These are phyloP conservation scores for Backusella tarrabulga DNA, from an alignment of 192 early-diverging fungal genomes.

Conservation along the genomic window DNA sequence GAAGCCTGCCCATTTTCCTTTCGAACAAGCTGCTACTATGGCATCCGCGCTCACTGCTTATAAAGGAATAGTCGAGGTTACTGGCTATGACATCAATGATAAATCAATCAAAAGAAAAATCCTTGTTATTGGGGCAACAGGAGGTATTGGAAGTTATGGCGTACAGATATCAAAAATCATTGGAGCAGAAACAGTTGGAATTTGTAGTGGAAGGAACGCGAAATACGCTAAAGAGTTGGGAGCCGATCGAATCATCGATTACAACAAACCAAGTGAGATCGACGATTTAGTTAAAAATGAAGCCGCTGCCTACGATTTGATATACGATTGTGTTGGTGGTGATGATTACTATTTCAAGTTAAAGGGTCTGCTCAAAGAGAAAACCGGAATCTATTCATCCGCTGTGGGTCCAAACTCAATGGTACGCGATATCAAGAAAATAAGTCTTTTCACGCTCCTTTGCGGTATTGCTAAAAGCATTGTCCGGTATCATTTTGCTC, in stretches of 20 bases:
- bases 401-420: constrained; percentile 7
- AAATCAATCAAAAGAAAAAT: constrained; percentile 19
- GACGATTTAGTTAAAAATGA: constrained; percentile 10
- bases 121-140: constrained; percentile 49
- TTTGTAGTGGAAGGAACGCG: constrained; percentile 47
- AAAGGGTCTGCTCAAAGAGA: neutral
- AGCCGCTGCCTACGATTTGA: constrained; percentile 35
- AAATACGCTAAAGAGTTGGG: constrained; percentile 43
- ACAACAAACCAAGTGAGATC: constrained; percentile 41
- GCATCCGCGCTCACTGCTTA: constrained; percentile 20
- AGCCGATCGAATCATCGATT: constrained; percentile 57
- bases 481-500: neutral
- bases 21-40: constrained; percentile 17
- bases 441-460: neutral
- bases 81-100: neutral
- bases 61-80: neutral
- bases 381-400: neutral
- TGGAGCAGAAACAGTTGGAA: constrained; percentile 40
- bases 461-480: neutral
- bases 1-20: constrained; percentile 20
- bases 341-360: constrained; percentile 17
- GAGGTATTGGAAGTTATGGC: constrained; percentile 45
- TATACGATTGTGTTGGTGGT: constrained; percentile 43
- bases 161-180: constrained; percentile 51
- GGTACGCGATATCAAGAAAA: neutral